Conservation (phyloP, 768 basidiomycete species). For the Lenzites betulinus region DNA sequence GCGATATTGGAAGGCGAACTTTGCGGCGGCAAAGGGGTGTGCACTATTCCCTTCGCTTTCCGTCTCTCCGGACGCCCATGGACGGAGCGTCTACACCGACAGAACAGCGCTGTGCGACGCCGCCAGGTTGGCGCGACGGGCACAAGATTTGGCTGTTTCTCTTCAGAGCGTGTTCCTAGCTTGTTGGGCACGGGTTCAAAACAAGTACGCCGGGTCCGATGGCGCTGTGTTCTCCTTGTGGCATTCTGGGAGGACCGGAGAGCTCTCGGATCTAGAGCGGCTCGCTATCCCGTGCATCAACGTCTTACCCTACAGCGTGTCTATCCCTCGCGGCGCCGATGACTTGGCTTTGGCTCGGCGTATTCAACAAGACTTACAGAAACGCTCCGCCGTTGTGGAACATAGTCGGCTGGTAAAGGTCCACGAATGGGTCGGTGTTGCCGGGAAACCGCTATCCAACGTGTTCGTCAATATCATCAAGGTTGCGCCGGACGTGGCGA, state of each 20-base stretch:
- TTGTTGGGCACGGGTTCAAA: constrained; percentile 46
- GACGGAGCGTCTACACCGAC: constrained; percentile 29
- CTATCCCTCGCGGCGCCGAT: constrained; percentile 15
- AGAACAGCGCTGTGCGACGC: constrained; percentile 45
- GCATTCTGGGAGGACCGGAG: constrained; percentile 45
- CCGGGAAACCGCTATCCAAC: constrained; percentile 40
- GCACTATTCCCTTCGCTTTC: constrained; percentile 31
- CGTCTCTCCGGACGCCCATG: constrained; percentile 3
- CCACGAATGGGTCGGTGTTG: constrained; percentile 39
- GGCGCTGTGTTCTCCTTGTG: constrained; percentile 46
- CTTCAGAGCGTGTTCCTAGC: constrained; percentile 45
- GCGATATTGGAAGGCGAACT: constrained; percentile 40
- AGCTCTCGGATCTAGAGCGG: constrained; percentile 31
- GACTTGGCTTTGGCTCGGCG: constrained; percentile 33
- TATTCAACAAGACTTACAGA: constrained; percentile 40
- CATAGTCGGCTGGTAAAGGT: constrained; percentile 42
- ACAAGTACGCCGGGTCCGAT: constrained; percentile 29
- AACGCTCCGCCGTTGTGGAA: constrained; percentile 42
- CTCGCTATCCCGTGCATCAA: constrained; percentile 50
- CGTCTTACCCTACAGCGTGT: constrained; percentile 41
- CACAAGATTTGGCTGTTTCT: constrained; percentile 39
- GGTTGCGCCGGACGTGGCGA: constrained; percentile 31
- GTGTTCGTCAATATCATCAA: constrained; percentile 48
- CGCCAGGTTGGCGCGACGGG: constrained; percentile 47
- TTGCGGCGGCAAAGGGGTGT: constrained; percentile 28